These are phyloP conservation scores for Baudoinia panamericana DNA, from an alignment of 495 filamentous ascomycete species.

Conservation along the genomic window DNA sequence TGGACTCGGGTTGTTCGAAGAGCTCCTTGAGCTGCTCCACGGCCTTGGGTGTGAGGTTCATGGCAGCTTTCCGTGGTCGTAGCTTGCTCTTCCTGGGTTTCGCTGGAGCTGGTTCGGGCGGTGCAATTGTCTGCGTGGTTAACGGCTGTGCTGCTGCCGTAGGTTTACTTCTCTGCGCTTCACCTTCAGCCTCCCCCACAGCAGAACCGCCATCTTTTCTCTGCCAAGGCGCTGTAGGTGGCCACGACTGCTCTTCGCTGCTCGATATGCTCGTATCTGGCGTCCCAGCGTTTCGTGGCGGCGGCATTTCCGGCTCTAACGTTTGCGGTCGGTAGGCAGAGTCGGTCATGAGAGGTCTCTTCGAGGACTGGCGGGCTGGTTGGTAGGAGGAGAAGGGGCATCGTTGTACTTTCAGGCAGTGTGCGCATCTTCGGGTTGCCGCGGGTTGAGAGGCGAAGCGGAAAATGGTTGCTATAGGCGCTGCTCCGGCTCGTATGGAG, in stretches of 20 bases:
- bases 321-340: conserved; percentile 66
- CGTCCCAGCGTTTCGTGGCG: conserved; percentile 49
- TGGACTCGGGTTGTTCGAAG: conserved; percentile 69
- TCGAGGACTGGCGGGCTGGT: conserved; percentile 39
- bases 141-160: conserved; percentile 10
- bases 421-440: conserved; percentile 33
- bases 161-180: conserved; percentile 50
- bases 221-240: conserved; percentile 38
- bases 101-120: conserved; percentile 16
- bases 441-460: conserved; percentile 36
- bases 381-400: conserved; percentile 53
- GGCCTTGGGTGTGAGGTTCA: conserved; percentile 68
- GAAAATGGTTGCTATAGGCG: conserved; percentile 41
- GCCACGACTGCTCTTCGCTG: conserved; percentile 37
- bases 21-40: conserved; percentile 61
- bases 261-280: conserved; percentile 59
- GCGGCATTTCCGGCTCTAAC: conserved; percentile 44
- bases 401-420: conserved; percentile 33
- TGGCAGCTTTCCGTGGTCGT: conserved; percentile 76
- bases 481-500: conserved; percentile 24
- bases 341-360: conserved; percentile 56
- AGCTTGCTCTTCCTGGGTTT: conserved; percentile 41
- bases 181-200: conserved; percentile 42
- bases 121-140: conserved; percentile 27
- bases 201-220: conserved; percentile 25